A percentile compares a stretch with the other conserved stretches of the same genome.
phyloP scores from a whole-genome alignment of 345 rosid genomes.

The Iberis pinnata region DNA sequence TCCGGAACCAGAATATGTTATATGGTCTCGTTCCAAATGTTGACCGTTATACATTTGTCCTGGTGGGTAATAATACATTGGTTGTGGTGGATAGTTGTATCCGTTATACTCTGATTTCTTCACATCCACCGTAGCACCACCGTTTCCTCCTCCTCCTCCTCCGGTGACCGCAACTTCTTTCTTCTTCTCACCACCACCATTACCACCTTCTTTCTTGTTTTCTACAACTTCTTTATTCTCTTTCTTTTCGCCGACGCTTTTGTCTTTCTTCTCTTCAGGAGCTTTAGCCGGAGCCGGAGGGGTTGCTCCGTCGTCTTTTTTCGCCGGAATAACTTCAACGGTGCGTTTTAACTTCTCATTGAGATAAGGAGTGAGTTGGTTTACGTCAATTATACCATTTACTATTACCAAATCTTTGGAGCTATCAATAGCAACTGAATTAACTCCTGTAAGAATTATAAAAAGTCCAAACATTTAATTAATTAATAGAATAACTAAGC shows the following conservation, averaged over 20 bases:
- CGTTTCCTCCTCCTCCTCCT: conserved; percentile 30
- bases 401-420: conserved; percentile 65
- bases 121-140: conserved; percentile 41
- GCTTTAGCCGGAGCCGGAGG: conserved; percentile 11
- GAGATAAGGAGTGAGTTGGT: conserved; percentile 47
- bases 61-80: conserved; percentile 42
- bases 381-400: conserved; percentile 62
- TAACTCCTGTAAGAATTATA: conserved; percentile 63
- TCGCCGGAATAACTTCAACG: conserved; percentile 60
- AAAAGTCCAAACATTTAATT: conserved; percentile 6
- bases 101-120: conserved; percentile 46
- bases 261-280: conserved; percentile 38
- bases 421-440: conserved; percentile 42
- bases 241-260: conserved; percentile 26
- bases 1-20: conserved; percentile 28
- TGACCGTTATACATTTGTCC: conserved; percentile 37
- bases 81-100: conserved; percentile 29
- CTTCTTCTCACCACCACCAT: conserved; percentile 29
- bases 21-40: conserved; percentile 30
- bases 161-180: conserved; percentile 26
- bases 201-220: conserved; percentile 20
- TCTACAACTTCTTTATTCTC: conserved; percentile 23
- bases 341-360: conserved; percentile 47
- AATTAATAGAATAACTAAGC: no score
- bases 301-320: conserved; percentile 32